Evolutionary conservation across 2,329 filamentous ascomycete species (phyloP), one percentile per base, ranked within the genome.

Genomic region (Neocucurbitaria cava): DNA sequence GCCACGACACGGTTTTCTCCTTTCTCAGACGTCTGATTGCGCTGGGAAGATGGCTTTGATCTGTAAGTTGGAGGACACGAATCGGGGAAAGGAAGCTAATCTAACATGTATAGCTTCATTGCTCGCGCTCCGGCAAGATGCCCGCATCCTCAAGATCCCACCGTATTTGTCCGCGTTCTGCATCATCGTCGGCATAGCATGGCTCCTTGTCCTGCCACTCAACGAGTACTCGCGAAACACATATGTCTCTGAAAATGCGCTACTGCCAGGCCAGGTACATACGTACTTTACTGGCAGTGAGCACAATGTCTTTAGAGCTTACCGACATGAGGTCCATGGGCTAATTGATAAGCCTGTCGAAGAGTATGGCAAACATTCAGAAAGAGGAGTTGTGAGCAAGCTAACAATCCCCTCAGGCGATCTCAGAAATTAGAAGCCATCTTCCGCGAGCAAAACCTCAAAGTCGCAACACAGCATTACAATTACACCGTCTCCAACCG

Each of bases 271-370:
- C 2, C 95, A 99, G 77, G 95, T 98, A 8, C 94, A 98, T 78
- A 96, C 95, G 1, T 99, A 99, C 77, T 99, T 99, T 73, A 89
- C 91, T 6, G 95, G 95, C 17, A 96, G 92, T 75, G 95, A 99
- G 74, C 93, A 98, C 79, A 90, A 97, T 76, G 86, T 98, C 61
- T 93, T 98, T 71, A 85, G 92, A 42, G 95, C 92, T 7, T 98
- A 96, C 75, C 87, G 89, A 69, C 88, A 91, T 70, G 95, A 98
- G 78, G 82, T 96, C 46, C 86, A 90, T 64, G 82, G 78, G 8
- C 71, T 93, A 55, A 82, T 79, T 68, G 70, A 79, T 56, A 67
- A 71, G 64, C 54, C 74, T 15, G 53, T 70, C 49, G 68, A 74
- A 20, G 74, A 77, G 70, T 78, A 77, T 40, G 72, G 52, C 44